A percentile compares a stretch with the other conserved stretches of the same genome.
These are phyloP conservation scores for Apophysomyces ossiformis DNA, from an alignment of 371 early-diverging fungal genomes.

Conservation along the genomic window DNA sequence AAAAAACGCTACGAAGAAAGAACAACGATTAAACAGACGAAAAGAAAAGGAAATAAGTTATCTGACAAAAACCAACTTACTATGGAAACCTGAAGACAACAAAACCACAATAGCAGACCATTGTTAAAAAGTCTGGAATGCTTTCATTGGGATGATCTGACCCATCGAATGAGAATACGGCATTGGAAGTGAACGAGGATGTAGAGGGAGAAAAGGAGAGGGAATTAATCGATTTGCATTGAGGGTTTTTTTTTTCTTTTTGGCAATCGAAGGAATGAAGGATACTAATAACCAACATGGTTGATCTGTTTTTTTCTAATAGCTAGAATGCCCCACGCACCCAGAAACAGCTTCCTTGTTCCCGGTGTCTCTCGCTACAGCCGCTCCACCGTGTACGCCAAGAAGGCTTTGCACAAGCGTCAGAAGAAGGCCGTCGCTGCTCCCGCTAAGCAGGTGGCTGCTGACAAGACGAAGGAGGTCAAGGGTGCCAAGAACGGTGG, in stretches of 20 bases:
- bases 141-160: no score
- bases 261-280: not conserved
- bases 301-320: no score
- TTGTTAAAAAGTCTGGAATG: not conserved
- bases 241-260: not conserved
- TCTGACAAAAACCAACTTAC: no score
- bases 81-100: no score
- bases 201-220: not conserved
- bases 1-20: not conserved
- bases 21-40: no score
- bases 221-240: not conserved
- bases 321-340: conserved; percentile 62
- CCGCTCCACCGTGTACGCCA: conserved; percentile 80
- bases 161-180: no score
- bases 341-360: conserved; percentile 80
- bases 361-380: conserved; percentile 86
- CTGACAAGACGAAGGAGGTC: conserved; percentile 74
- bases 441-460: conserved; percentile 55
- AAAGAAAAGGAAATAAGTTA: no score
- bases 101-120: not conserved
- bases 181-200: not conserved
- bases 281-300: no score
- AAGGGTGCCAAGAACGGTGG: conserved; percentile 87
- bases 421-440: conserved; percentile 62
- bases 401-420: conserved; percentile 87